Evolutionary conservation across 179 eudicot species (phyloP), one percentile per base, ranked within the genome.

Genomic region (Amaranthus tricolor): DNA sequence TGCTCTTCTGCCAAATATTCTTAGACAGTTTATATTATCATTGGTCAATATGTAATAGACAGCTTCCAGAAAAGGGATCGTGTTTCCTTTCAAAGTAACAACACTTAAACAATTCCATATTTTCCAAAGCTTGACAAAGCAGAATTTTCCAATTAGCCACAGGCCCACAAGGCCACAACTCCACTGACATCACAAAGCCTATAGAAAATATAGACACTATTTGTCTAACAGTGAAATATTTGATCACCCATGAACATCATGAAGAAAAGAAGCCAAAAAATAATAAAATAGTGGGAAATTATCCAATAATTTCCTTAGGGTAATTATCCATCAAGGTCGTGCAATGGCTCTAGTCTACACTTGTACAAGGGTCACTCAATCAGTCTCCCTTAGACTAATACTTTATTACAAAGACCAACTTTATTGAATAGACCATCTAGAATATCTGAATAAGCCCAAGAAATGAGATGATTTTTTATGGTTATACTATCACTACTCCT

Each of bases 361-460:
- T 48, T 19, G 56, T 15, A 49, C 6, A 9, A 16, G n/a, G 40
- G 40, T 16, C 51, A 47, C 16, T 44, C 24, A n/a, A 16, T 47
- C 70, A 66, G 1, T 19, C 70, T n/a, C 54, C 40, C 24, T 48
- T n/a, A 66, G 70, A 67, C 55, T 66, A 66, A 45, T 19, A 49
- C 6, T 19, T 47, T n/a, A 10, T 4, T 6, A 40, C 4, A 63
- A 63, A 43, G 66, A 31, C 66, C 53, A 65, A 65, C 31, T n/a
- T 66, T 17, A 9, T 10, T 17, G 5, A 44, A 62, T 31, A 62
- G 16, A 62, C 65, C 47, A 62, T 62, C 21, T 11, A n/a, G 24
- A 8, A 45, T 49, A 19, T 55, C 10, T 45, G 12, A 16, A 21
- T 12, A 15, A 8, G 7, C 31, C 48, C 48, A 14, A 4, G 50